Evolutionary conservation across 1,139 yeast genomes (phyloP).

Genomic region (Scheffersomyces insectosa): DNA sequence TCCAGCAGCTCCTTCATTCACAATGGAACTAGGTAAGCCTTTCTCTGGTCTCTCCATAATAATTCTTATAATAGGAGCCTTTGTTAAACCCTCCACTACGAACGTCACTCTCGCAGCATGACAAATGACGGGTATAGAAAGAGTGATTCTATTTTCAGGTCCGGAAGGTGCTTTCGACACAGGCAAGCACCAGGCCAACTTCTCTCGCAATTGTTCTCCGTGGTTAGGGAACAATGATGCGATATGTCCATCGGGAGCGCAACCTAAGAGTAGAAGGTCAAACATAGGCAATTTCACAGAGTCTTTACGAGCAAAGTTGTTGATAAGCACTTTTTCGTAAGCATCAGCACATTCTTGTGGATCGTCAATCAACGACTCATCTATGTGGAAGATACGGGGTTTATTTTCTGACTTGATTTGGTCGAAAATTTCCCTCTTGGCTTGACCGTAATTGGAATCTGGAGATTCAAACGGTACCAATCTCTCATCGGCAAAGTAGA

Average conservation of each 20-base stretch:
- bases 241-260: constrained; percentile 99
- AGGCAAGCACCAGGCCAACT: constrained; percentile 95
- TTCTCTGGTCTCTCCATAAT: constrained; percentile 98
- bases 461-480: constrained; percentile 65
- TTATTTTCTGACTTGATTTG: constrained; percentile 49
- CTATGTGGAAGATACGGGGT: constrained; percentile 82
- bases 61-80: constrained; percentile 88
- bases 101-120: constrained; percentile 92
- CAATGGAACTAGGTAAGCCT: constrained; percentile 91
- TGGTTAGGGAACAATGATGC: constrained; percentile 95
- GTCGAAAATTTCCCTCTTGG: constrained; percentile 81
- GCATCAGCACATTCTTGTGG: constrained; percentile 94
- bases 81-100: constrained; percentile 94
- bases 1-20: constrained; percentile 95
- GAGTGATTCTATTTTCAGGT: constrained; percentile 83
- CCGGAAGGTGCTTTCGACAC: constrained; percentile 92
- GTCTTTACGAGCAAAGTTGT: constrained; percentile 94
- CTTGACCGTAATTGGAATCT: constrained; percentile 88
- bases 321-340: constrained; percentile 82
- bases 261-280: constrained; percentile 85
- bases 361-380: constrained; percentile 72
- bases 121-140: constrained; percentile 92
- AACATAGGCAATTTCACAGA: constrained; percentile 94
- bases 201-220: constrained; percentile 79
- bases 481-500: constrained; percentile 73